A percentile compares a stretch with the other conserved stretches of the same genome.
phyloP scores from a whole-genome alignment of 2,329 filamentous ascomycete genomes.

The Tolypocladium pustulatum region DNA sequence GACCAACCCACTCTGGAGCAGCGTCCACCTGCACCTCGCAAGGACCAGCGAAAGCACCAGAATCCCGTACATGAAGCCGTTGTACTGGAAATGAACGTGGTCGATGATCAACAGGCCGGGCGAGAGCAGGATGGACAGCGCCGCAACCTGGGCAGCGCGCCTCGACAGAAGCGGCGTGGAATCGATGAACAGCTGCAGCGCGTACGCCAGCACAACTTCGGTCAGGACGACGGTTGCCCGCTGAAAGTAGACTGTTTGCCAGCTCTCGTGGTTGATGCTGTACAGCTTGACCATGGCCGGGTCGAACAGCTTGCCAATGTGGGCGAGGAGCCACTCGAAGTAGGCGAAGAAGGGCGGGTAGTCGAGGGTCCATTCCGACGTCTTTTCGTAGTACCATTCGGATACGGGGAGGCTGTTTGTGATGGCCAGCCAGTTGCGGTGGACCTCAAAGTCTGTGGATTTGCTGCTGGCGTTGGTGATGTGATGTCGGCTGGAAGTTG shows the following conservation, averaged over 20 bases:
- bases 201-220: conserved; percentile 75
- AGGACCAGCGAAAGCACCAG: conserved; percentile 78
- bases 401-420: conserved; percentile 79
- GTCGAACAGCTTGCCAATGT: conserved; percentile 66
- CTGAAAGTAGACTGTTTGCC: conserved; percentile 92
- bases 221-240: conserved; percentile 76
- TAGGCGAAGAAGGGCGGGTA: conserved; percentile 97
- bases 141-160: conserved; percentile 71
- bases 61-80: conserved; percentile 90
- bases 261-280: conserved; percentile 78
- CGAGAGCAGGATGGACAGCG: conserved; percentile 81
- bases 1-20: conserved; percentile 67
- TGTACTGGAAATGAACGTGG: conserved; percentile 98
- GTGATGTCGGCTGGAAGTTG: background rate
- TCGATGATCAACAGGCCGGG: conserved; percentile 94
- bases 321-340: conserved; percentile 89
- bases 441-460: conserved; percentile 98
- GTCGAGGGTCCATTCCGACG: conserved; percentile 98
- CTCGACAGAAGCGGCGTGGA: conserved; percentile 56
- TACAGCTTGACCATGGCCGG: conserved; percentile 71
- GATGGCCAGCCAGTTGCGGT: conserved; percentile 96
- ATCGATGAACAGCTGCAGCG: conserved; percentile 71
- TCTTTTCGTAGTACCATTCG: conserved; percentile 95
- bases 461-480: conserved; percentile 48
- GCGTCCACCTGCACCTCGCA: conserved; percentile 62